Percentiles rank a stretch among this genome's conserved stretches.
phyloP scores from a whole-genome alignment of 2,329 filamentous ascomycete genomes.

The Aspergillus candidus region DNA sequence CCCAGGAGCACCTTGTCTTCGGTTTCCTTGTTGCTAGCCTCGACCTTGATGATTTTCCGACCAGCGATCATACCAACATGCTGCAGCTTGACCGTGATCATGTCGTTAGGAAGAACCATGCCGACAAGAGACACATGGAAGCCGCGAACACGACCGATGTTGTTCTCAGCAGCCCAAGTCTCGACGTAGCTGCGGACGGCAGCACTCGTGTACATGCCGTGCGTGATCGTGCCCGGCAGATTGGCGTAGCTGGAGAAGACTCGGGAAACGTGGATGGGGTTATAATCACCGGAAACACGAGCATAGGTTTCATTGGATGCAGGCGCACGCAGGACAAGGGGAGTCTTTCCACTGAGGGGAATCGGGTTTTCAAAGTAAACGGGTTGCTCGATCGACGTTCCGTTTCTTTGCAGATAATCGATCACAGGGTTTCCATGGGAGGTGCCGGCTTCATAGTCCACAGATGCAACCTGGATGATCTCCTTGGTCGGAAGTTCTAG shows the following conservation, averaged over 20 bases:
- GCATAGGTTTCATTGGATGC: conserved; percentile 98
- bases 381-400: conserved; percentile 88
- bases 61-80: conserved; percentile 97
- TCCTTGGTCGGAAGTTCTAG: conserved; percentile 95
- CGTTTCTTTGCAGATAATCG: conserved; percentile 89
- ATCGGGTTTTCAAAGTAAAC: conserved; percentile 97
- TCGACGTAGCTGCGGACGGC: conserved; percentile 93
- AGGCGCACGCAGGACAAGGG: conserved; percentile 80
- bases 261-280: conserved; percentile 96
- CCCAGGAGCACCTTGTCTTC: conserved; percentile 94
- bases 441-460: conserved; percentile 85
- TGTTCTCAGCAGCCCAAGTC: conserved; percentile 98
- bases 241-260: conserved; percentile 96
- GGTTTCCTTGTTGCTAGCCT: conserved; percentile 89
- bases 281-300: conserved; percentile 95
- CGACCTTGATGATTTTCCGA: conserved; percentile 98
- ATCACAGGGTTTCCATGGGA: conserved; percentile 96
- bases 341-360: conserved; percentile 85
- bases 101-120: conserved; percentile 96
- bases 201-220: conserved; percentile 98
- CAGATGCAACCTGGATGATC: conserved; percentile 91
- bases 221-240: conserved; percentile 92
- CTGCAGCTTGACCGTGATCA: conserved; percentile 89
- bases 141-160: conserved; percentile 91
- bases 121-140: conserved; percentile 97